Evolutionary conservation across 106 monocot species (phyloP), one percentile per base, ranked within the genome.

Genomic region (Vanilla planifolia): DNA sequence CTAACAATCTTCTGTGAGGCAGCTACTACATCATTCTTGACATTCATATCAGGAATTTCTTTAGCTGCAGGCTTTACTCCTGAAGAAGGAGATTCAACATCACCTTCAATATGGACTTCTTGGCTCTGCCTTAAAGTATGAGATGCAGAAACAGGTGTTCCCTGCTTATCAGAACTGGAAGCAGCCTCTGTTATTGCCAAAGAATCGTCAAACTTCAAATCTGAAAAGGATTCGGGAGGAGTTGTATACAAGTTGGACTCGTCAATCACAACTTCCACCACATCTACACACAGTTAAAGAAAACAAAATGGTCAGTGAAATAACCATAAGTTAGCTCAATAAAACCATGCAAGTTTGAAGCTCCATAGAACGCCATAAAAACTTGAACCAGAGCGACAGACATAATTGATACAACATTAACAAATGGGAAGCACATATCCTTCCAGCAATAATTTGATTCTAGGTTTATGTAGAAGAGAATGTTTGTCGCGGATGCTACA

Each of bases 1-100:
- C 79, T 78, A 2, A 74, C 82, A 71, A 14, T 71, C 79, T 76
- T 79, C n/a, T n/a, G n/a, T n/a, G n/a, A n/a, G n/a, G n/a, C n/a
- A n/a, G n/a, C n/a, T n/a, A n/a, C n/a, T n/a, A n/a, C n/a, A n/a
- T n/a, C n/a, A n/a, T n/a, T n/a, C n/a, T n/a, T n/a, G n/a, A n/a
- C n/a, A n/a, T n/a, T n/a, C n/a, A n/a, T n/a, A n/a, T n/a, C n/a
- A n/a, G n/a, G n/a, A n/a, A n/a, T n/a, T n/a, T n/a, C n/a, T n/a
- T n/a, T n/a, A n/a, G n/a, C n/a, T n/a, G n/a, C n/a, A n/a, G n/a
- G n/a, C n/a, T n/a, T n/a, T n/a, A n/a, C n/a, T n/a, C n/a, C n/a
- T n/a, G n/a, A n/a, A n/a, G n/a, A n/a, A 16, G 14, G 13, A 28
- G 53, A 39, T 15, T 17, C 37, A 17, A 32, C 42, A 28, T 72